Conservation (phyloP, 2,329 filamentous ascomycete species). For the Anisogramma anomala region DNA sequence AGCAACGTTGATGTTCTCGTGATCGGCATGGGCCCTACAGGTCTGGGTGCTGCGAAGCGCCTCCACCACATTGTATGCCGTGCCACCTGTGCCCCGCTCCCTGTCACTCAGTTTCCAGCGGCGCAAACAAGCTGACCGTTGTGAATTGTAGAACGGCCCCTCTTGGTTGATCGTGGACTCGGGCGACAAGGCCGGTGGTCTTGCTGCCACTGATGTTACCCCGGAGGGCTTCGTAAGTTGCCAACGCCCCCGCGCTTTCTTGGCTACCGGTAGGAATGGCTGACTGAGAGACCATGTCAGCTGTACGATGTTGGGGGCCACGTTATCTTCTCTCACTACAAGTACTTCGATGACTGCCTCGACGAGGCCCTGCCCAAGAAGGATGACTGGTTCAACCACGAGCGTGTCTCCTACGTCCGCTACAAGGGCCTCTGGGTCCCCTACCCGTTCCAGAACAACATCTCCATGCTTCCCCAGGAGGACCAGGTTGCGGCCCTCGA, state of each 20-base stretch:
- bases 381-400: conserved; percentile 93
- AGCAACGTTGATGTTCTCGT: conserved; percentile 94
- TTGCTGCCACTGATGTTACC: conserved; percentile 89
- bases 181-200: conserved; percentile 83
- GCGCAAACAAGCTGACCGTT: conserved; percentile 18
- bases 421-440: conserved; percentile 96
- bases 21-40: conserved; percentile 95
- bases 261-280: not conserved
- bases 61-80: conserved; percentile 81
- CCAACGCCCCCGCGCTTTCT: not conserved
- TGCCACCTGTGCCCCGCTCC: conserved; percentile 21
- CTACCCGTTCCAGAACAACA: conserved; percentile 99
- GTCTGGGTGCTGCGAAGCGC: conserved; percentile 94
- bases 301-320: conserved; percentile 97
- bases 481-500: conserved; percentile 93
- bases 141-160: conserved; percentile 56
- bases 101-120: conserved; percentile 13
- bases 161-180: conserved; percentile 96
- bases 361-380: conserved; percentile 90
- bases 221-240: conserved; percentile 85
- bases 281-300: conserved; percentile 33
- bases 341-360: conserved; percentile 99
- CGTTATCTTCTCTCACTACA: conserved; percentile 99
- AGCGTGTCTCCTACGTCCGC: conserved; percentile 97
- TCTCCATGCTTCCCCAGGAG: conserved; percentile 94